phyloP scores from a whole-genome alignment of 2,329 filamentous ascomycete species.

The Chaetomium sp. region DNA sequence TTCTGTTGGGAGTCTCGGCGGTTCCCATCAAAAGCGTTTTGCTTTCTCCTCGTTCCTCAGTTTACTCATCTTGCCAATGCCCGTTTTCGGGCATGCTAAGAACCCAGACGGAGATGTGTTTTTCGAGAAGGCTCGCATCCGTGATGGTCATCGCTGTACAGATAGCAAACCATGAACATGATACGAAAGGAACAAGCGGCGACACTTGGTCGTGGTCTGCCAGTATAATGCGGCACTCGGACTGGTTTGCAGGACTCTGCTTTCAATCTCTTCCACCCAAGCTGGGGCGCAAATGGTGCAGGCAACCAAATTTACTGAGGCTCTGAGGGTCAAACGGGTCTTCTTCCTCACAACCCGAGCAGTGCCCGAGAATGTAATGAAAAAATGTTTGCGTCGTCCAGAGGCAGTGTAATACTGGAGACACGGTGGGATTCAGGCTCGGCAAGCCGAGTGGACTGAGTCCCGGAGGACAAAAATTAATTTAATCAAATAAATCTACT shows the following conservation, averaged over 20 bases:
- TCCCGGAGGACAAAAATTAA: conserved; percentile 62
- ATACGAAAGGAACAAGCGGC: too few species aligned
- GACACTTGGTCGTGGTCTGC: background rate
- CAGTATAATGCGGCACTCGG: background rate
- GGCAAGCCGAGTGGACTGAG: conserved; percentile 64
- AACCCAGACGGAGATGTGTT: too few species aligned
- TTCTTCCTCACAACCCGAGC: conserved; percentile 52
- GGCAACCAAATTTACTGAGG: too few species aligned
- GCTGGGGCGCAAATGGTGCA: background rate
- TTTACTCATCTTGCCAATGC: too few species aligned
- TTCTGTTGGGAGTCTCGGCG: too few species aligned
- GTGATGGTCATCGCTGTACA: too few species aligned
- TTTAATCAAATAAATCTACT: conserved; percentile 51
- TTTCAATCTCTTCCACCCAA: background rate
- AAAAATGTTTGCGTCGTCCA: conserved; percentile 63
- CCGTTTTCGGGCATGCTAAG: too few species aligned
- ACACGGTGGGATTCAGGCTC: conserved; percentile 60
- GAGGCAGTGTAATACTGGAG: conserved; percentile 57
- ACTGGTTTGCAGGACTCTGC: background rate
- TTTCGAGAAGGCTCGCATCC: too few species aligned
- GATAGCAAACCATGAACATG: too few species aligned
- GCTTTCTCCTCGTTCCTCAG: too few species aligned
- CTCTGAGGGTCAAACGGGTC: too few species aligned
- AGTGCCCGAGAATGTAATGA: conserved; percentile 52
- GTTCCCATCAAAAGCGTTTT: too few species aligned